These are phyloP conservation scores for Neonectria hederae DNA, from an alignment of 2,329 filamentous ascomycete genomes.

Conservation along the genomic window DNA sequence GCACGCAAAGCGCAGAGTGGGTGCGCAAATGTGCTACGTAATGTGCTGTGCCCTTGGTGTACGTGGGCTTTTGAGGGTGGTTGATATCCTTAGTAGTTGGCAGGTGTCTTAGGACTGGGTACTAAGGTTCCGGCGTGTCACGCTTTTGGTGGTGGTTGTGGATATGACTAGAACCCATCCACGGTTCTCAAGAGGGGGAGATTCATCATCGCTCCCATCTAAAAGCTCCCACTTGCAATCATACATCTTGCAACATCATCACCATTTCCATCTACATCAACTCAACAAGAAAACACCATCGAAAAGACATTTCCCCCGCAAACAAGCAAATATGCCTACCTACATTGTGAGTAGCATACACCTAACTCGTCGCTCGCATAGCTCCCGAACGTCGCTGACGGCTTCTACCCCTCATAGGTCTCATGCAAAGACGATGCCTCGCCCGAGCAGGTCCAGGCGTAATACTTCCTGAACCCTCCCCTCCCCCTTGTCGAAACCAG, in stretches of 20 bases:
- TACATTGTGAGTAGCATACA: slow-evolving; percentile 60
- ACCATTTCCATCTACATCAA: slow-evolving; percentile 5
- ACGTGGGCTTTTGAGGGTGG: neutral
- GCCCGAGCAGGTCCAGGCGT: slow-evolving; percentile 74
- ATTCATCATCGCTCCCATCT: slow-evolving; percentile 12
- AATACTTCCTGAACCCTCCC: slow-evolving; percentile 40
- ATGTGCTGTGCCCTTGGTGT: neutral
- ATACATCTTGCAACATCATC: slow-evolving; percentile 21
- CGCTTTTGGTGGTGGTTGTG: slow-evolving; percentile 32
- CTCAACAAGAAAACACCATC: slow-evolving; percentile 9
- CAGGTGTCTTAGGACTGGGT: slow-evolving; percentile 19
- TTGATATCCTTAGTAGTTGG: slow-evolving; percentile 5
- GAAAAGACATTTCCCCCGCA: slow-evolving; percentile 14
- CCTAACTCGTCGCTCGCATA: neutral
- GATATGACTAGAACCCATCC: slow-evolving; percentile 39
- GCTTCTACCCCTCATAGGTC: slow-evolving; percentile 62
- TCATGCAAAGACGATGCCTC: slow-evolving; percentile 79
- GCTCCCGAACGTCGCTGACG: slow-evolving; percentile 26
- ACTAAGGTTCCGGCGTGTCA: slow-evolving; percentile 32
- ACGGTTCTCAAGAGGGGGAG: slow-evolving; percentile 13
- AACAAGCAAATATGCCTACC: slow-evolving; percentile 58
- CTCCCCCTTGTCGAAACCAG: neutral
- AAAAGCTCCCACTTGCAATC: slow-evolving; percentile 30
- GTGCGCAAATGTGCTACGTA: slow-evolving; percentile 10
- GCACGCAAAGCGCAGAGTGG: slow-evolving; percentile 6